Evolutionary conservation across 495 filamentous ascomycete species (phyloP), one percentile per base, ranked within the genome.

Genomic region (Penicillium ucsense): DNA sequence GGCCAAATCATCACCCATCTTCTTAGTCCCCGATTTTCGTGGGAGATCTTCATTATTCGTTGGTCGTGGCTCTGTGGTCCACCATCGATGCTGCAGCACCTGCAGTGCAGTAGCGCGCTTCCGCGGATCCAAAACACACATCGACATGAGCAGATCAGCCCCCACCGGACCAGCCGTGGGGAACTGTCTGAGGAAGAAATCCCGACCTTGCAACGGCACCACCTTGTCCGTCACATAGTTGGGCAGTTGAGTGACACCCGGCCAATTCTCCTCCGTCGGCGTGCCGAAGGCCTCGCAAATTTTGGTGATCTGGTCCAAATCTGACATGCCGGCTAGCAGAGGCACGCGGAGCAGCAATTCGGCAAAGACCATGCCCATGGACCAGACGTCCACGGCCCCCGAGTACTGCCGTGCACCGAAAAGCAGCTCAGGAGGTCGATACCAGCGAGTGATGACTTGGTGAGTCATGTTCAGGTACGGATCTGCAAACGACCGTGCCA

Each of bases 391-490:
- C 30, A 97, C 92, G 1, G 82, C 85, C 4, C 86, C 87, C 32
- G 84, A 84, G 68, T 99, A 99, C 65, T 89, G 84, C 42, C 82
- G 77, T 2, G 91, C 89, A 42, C 88, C 87, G 59, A 86, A 95
- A 31, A 97, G 79, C 34, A 99, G 77, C 71, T 99, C 92, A 2
- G 89, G 92, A 4, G 90, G 88, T 9, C 92, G 78, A 67, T 99
- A 97, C 89, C 91, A 99, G 20, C 88, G 80, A 38, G 94, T 99
- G 64, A 97, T 94, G 44, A 97, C 91, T 56, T 91, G 89, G 55
- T 82, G 79, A 8, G 90, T 96, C 94, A 99, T 99, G 47, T 71
- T 71, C 48, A 79, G 69, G 50, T 88, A 87, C 0, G 94, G 94
- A 62, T 99, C 92, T 3, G 87, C 81, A 59, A 96, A 95, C 35